Percentiles rank a stretch among this genome's conserved stretches.
Evolutionary conservation across 257 asterid species (phyloP).

Genomic region (Mitragyna speciosa): DNA sequence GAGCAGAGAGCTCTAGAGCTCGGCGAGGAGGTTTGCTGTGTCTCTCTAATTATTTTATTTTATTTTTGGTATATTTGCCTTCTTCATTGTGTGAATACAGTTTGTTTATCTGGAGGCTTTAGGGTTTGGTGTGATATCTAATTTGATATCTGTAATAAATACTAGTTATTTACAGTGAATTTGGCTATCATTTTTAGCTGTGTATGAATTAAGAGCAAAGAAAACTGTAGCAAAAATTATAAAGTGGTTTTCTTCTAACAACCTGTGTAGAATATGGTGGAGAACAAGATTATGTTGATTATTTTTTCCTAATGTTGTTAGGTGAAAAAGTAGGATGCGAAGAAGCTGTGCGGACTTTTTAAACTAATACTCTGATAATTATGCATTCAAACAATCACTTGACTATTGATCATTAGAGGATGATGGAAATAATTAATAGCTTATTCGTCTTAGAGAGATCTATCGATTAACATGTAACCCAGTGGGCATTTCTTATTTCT

Average conservation of each 20-base stretch:
- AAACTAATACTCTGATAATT: not conserved
- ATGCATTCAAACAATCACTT: no score
- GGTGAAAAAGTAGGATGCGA: no score
- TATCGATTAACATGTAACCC: not conserved
- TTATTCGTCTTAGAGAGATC: no score
- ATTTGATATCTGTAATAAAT: not conserved
- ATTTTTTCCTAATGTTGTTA: no score
- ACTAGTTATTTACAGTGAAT: no score
- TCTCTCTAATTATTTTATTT: not conserved
- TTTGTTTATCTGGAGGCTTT: not conserved
- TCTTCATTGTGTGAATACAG: not conserved
- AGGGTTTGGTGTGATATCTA: not conserved
- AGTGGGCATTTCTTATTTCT: not conserved
- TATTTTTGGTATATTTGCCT: not conserved
- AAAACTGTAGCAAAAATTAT: no score
- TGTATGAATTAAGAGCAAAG: no score
- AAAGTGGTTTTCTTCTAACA: no score
- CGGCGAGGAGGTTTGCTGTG: constrained; percentile 60
- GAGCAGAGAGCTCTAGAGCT: constrained; percentile 85
- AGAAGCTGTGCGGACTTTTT: not conserved
- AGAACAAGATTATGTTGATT: no score
- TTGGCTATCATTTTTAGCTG: no score
- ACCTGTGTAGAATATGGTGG: no score
- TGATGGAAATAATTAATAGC: no score
- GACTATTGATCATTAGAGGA: not conserved